Evolutionary conservation across 129 eudicot species (phyloP).

Genomic region (Lactuca saligna): DNA sequence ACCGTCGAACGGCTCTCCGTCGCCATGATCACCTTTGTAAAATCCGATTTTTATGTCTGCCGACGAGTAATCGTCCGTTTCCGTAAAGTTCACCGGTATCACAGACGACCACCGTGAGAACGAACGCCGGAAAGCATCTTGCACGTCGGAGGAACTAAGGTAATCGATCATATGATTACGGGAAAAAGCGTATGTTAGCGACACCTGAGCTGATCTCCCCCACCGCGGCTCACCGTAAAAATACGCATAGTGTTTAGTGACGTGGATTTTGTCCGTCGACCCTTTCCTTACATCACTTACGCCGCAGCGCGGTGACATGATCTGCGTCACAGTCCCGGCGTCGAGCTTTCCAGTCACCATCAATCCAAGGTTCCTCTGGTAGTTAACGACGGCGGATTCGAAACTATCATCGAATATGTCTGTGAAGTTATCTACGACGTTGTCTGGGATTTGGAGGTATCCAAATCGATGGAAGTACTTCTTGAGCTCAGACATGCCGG

Average conservation of each 20-base stretch:
- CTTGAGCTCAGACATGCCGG: constrained; percentile 74
- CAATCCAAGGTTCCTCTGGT: constrained; percentile 67
- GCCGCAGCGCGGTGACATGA: constrained; percentile 85
- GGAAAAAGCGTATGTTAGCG: constrained; percentile 68
- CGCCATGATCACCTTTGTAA: constrained; percentile 77
- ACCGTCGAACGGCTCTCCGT: constrained; percentile 92
- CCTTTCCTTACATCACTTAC: constrained; percentile 35
- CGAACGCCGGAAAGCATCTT: constrained; percentile 44
- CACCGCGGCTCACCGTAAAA: constrained; percentile 79
- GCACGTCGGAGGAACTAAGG: constrained; percentile 39
- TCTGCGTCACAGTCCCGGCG: constrained; percentile 46
- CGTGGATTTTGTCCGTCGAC: constrained; percentile 23
- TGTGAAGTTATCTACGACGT: constrained; percentile 39
- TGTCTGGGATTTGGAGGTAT: constrained; percentile 44
- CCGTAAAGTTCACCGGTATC: constrained; percentile 76
- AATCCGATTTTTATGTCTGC: constrained; percentile 74
- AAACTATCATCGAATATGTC: constrained; percentile 60
- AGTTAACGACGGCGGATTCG: constrained; percentile 51
- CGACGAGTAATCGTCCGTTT: constrained; percentile 27
- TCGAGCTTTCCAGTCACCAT: constrained; percentile 67
- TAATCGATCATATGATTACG: constrained; percentile 43
- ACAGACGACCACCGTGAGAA: constrained; percentile 80
- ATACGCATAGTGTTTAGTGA: constrained; percentile 53
- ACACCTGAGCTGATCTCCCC: constrained; percentile 42
- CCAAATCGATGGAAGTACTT: constrained; percentile 77